A percentile compares a stretch with the other conserved stretches of the same genome.
These are phyloP conservation scores for Nematocida sp. DNA, from an alignment of 371 early-diverging fungal species.

Conservation along the genomic window DNA sequence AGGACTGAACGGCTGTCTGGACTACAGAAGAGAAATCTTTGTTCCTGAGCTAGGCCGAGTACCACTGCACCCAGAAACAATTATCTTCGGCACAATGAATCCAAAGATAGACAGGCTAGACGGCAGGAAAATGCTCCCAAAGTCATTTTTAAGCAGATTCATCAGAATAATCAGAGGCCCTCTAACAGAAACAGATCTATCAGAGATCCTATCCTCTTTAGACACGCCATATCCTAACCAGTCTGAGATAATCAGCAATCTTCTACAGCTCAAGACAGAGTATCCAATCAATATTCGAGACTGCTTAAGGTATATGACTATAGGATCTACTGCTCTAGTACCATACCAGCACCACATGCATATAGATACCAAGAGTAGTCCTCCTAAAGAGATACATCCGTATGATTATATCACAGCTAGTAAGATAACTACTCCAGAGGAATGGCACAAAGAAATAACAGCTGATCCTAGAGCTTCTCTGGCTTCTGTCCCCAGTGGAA, in stretches of 20 bases:
- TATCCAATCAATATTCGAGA: conserved; percentile 32
- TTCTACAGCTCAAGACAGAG: conserved; percentile 2
- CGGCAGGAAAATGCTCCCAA: conserved; percentile 93
- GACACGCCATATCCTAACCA: conserved; percentile 8
- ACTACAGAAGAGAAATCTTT: conserved; percentile 87
- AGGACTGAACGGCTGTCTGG: conserved; percentile 94
- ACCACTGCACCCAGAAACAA: conserved; percentile 67
- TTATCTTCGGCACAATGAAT: conserved; percentile 96
- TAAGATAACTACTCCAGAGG: not conserved
- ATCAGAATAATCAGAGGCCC: conserved; percentile 79
- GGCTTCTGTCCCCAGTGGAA: no score
- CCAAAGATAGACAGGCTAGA: conserved; percentile 82
- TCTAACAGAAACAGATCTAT: conserved; percentile 53
- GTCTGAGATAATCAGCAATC: conserved; percentile 45
- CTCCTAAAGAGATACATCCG: no score
- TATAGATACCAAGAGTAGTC: not conserved
- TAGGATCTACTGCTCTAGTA: conserved; percentile 20
- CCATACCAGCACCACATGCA: not conserved
- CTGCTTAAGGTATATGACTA: conserved; percentile 40
- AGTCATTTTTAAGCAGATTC: conserved; percentile 92
- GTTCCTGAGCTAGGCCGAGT: conserved; percentile 30
- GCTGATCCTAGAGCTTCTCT: not conserved
- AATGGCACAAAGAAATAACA: not conserved
- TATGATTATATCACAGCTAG: no score
- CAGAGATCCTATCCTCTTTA: conserved; percentile 45